These are phyloP conservation scores for Ormosia emarginata DNA, from an alignment of 306 rosid genomes.

Conservation along the genomic window DNA sequence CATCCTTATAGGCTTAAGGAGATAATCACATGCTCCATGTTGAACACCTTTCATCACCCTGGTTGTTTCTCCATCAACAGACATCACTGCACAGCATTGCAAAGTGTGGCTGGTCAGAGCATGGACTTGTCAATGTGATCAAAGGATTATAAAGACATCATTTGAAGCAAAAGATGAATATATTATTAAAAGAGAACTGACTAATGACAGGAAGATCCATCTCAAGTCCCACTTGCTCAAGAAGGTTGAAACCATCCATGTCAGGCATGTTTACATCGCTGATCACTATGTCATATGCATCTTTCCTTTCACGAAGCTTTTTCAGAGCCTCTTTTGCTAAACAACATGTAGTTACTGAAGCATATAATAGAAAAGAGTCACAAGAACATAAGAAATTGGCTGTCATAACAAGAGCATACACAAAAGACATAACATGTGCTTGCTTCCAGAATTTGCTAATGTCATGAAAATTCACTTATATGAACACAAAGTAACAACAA, in stretches of 20 bases:
- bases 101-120: constrained; percentile 29
- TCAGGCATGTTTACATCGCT: constrained; percentile 99
- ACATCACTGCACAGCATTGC: constrained; percentile 69
- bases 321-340: constrained; percentile 70
- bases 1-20: constrained; percentile 89
- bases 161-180: constrained; percentile 22
- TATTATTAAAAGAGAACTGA: constrained; percentile 41
- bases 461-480: not conserved
- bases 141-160: not conserved
- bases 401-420: not conserved
- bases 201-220: constrained; percentile 98
- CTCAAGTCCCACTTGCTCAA: constrained; percentile 93
- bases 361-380: not conserved
- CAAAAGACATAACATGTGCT: not conserved
- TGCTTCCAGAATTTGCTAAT: not conserved
- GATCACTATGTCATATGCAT: constrained; percentile 82
- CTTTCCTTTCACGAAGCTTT: constrained; percentile 76
- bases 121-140: constrained; percentile 3
- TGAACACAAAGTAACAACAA: not conserved
- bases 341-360: constrained; percentile 81
- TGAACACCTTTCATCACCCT: constrained; percentile 92
- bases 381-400: not conserved
- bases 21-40: constrained; percentile 95
- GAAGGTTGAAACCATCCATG: constrained; percentile 94
- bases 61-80: constrained; percentile 84